These are phyloP conservation scores for Ogataea minuta DNA, from an alignment of 805 yeast species.

Conservation along the genomic window DNA sequence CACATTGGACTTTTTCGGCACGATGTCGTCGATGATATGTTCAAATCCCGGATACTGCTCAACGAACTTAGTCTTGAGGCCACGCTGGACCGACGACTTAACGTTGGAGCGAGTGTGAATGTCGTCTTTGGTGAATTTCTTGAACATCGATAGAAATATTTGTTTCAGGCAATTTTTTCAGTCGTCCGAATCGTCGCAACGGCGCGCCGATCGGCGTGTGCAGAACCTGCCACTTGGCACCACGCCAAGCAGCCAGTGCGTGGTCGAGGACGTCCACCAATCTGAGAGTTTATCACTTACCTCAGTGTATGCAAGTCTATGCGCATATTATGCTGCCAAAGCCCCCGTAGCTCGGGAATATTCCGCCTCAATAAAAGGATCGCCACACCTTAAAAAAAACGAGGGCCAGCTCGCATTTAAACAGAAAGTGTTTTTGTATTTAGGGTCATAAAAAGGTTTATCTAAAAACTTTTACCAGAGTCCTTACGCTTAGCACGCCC, in stretches of 20 bases:
- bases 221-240: too few species aligned
- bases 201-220: not conserved
- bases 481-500: not conserved
- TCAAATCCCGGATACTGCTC: slow-evolving; percentile 74
- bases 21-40: slow-evolving; percentile 70
- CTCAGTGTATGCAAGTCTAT: too few species aligned
- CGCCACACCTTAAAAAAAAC: slow-evolving; percentile 10
- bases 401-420: slow-evolving; percentile 15
- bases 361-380: slow-evolving; percentile 1
- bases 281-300: too few species aligned
- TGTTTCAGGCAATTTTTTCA: not conserved
- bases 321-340: too few species aligned
- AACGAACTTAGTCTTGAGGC: slow-evolving; percentile 72
- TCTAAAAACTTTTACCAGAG: not conserved
- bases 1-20: slow-evolving; percentile 87
- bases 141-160: slow-evolving; percentile 28
- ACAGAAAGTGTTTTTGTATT: slow-evolving; percentile 12
- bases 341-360: not conserved
- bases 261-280: too few species aligned
- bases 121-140: slow-evolving; percentile 73
- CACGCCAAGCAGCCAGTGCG: too few species aligned
- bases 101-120: slow-evolving; percentile 87
- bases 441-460: not conserved
- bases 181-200: not conserved
- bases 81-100: slow-evolving; percentile 91